These are phyloP conservation scores for Pestalotiopsis sp. DNA, from an alignment of 2,329 filamentous ascomycete genomes.

Conservation along the genomic window DNA sequence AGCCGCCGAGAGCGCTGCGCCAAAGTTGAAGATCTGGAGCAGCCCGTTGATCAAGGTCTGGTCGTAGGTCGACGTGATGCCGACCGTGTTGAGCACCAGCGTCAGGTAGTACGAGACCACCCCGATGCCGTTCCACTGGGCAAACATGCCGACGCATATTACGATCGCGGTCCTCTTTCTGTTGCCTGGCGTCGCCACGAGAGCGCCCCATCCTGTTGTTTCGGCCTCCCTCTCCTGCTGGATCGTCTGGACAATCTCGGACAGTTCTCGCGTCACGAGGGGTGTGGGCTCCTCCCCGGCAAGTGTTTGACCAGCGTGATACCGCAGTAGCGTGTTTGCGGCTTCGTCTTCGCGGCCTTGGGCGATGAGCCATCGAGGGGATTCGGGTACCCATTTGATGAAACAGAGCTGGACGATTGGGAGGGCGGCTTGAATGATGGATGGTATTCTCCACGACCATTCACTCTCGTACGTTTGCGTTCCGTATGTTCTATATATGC, in stretches of 20 bases:
- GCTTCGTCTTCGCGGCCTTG: conserved; percentile 32
- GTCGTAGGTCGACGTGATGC: conserved; percentile 33
- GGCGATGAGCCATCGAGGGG: conserved; percentile 35
- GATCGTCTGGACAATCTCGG: conserved; percentile 49
- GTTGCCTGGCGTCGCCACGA: conserved; percentile 21
- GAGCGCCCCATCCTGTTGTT: conserved; percentile 34
- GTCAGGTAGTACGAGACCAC: conserved; percentile 38
- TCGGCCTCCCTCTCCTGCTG: conserved; percentile 37
- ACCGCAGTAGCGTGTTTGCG: conserved; percentile 29
- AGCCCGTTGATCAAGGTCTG: conserved; percentile 41
- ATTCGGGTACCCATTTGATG: conserved; percentile 30
- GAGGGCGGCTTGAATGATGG: conserved; percentile 30
- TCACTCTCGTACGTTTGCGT: conserved; percentile 25
- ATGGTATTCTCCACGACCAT: conserved; percentile 35
- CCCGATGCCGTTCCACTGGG: conserved; percentile 33
- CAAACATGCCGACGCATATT: conserved; percentile 25
- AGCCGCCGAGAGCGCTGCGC: conserved; percentile 35
- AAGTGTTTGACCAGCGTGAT: conserved; percentile 48
- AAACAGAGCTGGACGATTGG: conserved; percentile 19
- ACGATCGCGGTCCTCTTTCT: conserved; percentile 18
- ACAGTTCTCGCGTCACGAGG: conserved; percentile 49
- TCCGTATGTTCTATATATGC: conserved; percentile 30
- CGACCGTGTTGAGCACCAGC: conserved; percentile 37
- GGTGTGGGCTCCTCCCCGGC: conserved; percentile 38
- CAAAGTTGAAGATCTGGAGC: conserved; percentile 38